Conservation (phyloP, 2,329 filamentous ascomycete genomes). For the Didymella pomorum region DNA sequence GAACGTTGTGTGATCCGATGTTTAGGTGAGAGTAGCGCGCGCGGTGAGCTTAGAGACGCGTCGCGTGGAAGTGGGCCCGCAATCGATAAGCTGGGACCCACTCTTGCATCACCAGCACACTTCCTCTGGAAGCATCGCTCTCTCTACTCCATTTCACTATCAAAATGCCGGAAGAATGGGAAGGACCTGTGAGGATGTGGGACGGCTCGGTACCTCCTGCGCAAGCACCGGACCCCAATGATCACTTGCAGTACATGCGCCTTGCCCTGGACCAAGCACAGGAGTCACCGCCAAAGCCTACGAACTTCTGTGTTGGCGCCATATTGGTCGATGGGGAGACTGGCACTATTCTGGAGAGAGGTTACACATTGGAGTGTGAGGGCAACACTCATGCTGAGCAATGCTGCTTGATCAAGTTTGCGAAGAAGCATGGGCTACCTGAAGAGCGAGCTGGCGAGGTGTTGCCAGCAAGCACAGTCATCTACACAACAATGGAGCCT, state of each 20-base stretch:
- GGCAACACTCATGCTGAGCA: slow-evolving; percentile 98
- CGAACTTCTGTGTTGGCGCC: slow-evolving; percentile 95
- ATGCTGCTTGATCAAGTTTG: slow-evolving; percentile 82
- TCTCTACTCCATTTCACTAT: slow-evolving; percentile 11
- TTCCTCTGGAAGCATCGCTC: slow-evolving; percentile 1
- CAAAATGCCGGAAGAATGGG: slow-evolving; percentile 34
- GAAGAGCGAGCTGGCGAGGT: slow-evolving; percentile 64
- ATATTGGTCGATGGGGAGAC: slow-evolving; percentile 71
- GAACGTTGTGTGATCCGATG: slow-evolving; percentile 10
- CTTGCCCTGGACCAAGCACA: slow-evolving; percentile 78
- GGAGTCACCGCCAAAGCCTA: slow-evolving; percentile 82
- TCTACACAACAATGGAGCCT: slow-evolving; percentile 95
- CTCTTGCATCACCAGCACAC: slow-evolving; percentile 18
- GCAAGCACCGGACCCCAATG: slow-evolving; percentile 32
- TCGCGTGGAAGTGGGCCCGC: slow-evolving; percentile 32
- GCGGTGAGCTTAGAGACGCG: slow-evolving; percentile 14
- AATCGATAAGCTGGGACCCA: slow-evolving; percentile 27
- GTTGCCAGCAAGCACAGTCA: slow-evolving; percentile 63
- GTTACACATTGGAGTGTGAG: slow-evolving; percentile 87
- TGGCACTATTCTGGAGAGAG: slow-evolving; percentile 73
- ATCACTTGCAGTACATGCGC: slow-evolving; percentile 64
- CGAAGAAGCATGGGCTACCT: slow-evolving; percentile 45
- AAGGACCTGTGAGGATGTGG: slow-evolving; percentile 33
- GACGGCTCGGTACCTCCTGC: slow-evolving; percentile 31
- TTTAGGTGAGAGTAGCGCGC: slow-evolving; percentile 4